Conservation (phyloP, 176 grass and related monocot species). For the Ampelocalamus luodianensis region DNA sequence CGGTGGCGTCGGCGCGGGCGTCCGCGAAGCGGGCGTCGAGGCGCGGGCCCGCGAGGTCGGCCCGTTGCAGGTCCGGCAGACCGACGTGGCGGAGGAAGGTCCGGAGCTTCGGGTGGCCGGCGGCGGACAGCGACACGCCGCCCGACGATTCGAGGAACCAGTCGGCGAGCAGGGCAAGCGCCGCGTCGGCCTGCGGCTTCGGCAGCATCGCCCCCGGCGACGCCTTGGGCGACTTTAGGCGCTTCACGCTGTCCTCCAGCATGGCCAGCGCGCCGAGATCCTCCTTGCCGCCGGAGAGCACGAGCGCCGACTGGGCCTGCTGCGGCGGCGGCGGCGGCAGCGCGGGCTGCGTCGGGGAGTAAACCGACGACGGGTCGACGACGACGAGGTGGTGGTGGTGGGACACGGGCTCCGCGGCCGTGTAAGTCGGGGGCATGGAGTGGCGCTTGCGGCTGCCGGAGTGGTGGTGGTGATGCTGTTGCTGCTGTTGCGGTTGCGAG, state of each 20-base stretch:
- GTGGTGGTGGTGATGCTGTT: constrained; percentile 31
- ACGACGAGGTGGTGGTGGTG: constrained; percentile 54
- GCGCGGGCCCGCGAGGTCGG: constrained; percentile 56
- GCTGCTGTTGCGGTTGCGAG: constrained; percentile 22
- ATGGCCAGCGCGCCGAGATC: constrained; percentile 68
- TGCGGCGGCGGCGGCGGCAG: constrained; percentile 29
- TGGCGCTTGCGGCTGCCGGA: constrained; percentile 53
- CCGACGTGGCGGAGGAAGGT: constrained; percentile 75
- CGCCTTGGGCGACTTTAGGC: constrained; percentile 72
- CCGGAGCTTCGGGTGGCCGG: constrained; percentile 73
- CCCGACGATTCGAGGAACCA: constrained; percentile 82
- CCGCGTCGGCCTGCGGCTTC: constrained; percentile 69
- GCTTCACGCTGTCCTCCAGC: constrained; percentile 82
- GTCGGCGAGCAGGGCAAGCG: constrained; percentile 66
- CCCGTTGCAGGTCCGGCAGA: constrained; percentile 53
- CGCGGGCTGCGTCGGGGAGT: constrained; percentile 27
- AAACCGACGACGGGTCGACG: constrained; percentile 59
- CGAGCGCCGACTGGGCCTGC: constrained; percentile 31
- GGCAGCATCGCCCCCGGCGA: constrained; percentile 60
- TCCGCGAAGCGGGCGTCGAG: constrained; percentile 66
- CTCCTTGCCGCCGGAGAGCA: constrained; percentile 75
- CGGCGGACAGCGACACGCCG: constrained; percentile 59
- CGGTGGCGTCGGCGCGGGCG: constrained; percentile 58
- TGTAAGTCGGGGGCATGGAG: constrained; percentile 47
- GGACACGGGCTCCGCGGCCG: constrained; percentile 35